These are phyloP conservation scores for Irpex sp. DNA, from an alignment of 1,284 basidiomycete genomes.

Conservation along the genomic window DNA sequence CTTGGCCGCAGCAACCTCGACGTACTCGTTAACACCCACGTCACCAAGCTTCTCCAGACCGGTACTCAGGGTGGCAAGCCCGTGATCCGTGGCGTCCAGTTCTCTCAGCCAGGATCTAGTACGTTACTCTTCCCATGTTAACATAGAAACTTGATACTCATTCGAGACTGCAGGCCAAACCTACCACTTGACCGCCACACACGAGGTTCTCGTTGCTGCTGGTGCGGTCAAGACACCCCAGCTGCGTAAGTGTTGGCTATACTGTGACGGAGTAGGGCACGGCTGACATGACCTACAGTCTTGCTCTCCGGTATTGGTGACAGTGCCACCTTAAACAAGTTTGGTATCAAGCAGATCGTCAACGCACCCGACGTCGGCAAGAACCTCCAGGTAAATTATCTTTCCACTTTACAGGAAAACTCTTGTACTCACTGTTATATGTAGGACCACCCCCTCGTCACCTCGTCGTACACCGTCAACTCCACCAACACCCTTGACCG, in stretches of 20 bases:
- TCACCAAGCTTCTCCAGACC: conserved; percentile 31
- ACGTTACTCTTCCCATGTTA: neutral
- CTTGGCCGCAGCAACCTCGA: conserved; percentile 34
- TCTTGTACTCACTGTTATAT: conserved; percentile 10
- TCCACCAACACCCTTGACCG: conserved; percentile 18
- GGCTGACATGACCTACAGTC: conserved; percentile 13
- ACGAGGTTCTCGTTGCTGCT: conserved; percentile 22
- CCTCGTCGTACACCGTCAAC: conserved; percentile 15
- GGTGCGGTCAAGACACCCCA: conserved; percentile 26
- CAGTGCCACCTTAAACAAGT: conserved; percentile 23
- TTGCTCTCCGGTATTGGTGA: conserved; percentile 43
- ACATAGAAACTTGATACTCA: neutral
- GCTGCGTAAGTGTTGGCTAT: conserved; percentile 17
- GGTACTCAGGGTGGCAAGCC: conserved; percentile 14
- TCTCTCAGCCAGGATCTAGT: conserved; percentile 18
- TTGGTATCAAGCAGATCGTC: conserved; percentile 28
- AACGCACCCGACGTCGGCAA: conserved; percentile 35
- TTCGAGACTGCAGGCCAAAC: neutral
- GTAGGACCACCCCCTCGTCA: conserved; percentile 26
- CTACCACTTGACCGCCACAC: conserved; percentile 13
- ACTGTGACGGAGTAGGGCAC: too few species aligned
- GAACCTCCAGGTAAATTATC: conserved; percentile 19
- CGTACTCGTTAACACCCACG: conserved; percentile 36
- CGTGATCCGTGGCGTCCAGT: conserved; percentile 30
- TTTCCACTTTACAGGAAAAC: neutral